Percentiles rank a stretch among this genome's conserved stretches.
Evolutionary conservation across 148 eudicot species (phyloP).

Genomic region (Cornus florida): DNA sequence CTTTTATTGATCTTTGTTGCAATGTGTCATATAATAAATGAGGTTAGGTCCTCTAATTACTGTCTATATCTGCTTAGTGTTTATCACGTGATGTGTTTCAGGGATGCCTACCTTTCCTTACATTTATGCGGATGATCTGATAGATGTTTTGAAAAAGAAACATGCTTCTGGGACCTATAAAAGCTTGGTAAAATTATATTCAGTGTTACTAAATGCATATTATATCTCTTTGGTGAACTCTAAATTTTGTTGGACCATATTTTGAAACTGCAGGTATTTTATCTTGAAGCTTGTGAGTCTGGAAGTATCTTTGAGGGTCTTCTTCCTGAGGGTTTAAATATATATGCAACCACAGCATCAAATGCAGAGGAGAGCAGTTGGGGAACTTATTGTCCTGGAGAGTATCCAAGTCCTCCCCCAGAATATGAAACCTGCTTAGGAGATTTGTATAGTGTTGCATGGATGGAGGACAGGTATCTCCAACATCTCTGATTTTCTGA

Average conservation of each 20-base stretch:
- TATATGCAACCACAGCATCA: slow-evolving; percentile 89
- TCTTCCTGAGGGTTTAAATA: slow-evolving; percentile 76
- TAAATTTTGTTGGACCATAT: slow-evolving; percentile 12
- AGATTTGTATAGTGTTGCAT: slow-evolving; percentile 85
- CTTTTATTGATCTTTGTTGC: neutral
- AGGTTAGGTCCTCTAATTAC: neutral
- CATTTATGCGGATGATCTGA: slow-evolving; percentile 78
- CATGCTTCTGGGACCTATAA: slow-evolving; percentile 84
- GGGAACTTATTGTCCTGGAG: slow-evolving; percentile 97
- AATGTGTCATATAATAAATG: neutral
- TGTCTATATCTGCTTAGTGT: neutral
- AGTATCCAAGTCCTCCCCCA: slow-evolving; percentile 73
- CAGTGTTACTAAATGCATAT: neutral
- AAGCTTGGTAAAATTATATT: slow-evolving; percentile 64
- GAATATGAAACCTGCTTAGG: slow-evolving; percentile 92
- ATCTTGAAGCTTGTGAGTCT: slow-evolving; percentile 94
- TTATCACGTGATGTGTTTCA: slow-evolving; percentile 21
- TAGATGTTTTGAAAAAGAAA: slow-evolving; percentile 69
- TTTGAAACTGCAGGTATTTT: slow-evolving; percentile 59
- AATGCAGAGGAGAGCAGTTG: slow-evolving; percentile 91
- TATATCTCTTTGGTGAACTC: neutral
- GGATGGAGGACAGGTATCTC: slow-evolving; percentile 95
- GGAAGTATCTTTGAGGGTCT: slow-evolving; percentile 96
- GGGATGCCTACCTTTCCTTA: slow-evolving; percentile 91
- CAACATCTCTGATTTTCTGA: neutral